Conservation (phyloP, 495 filamentous ascomycete species). For the Daldinia childiae region DNA sequence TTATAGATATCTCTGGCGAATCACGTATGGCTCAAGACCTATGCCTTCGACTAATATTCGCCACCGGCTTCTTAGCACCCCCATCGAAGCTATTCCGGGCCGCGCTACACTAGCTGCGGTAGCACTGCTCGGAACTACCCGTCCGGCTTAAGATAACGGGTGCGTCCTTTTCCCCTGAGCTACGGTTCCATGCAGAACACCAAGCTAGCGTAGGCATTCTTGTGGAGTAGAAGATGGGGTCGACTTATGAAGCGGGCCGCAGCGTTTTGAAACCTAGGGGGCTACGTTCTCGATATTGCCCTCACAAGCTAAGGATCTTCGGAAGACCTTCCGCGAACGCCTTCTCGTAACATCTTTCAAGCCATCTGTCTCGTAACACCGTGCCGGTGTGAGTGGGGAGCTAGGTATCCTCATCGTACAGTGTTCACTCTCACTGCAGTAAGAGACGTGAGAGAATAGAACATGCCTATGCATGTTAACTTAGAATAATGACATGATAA, state of each 20-base stretch:
- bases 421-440: conserved; percentile 6
- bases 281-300: conserved; percentile 16
- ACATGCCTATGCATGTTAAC: conserved; percentile 13
- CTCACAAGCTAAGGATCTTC: conserved; percentile 1
- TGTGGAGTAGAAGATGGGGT: conserved; percentile 26
- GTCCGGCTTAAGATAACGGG: conserved; percentile 21
- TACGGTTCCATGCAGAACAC: conserved; percentile 10
- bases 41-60: not conserved
- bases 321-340: conserved; percentile 14
- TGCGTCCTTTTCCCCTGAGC: conserved; percentile 13
- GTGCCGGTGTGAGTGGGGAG: conserved; percentile 20
- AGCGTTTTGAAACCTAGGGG: conserved; percentile 30
- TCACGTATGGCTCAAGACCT: not conserved
- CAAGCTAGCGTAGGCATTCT: conserved; percentile 14
- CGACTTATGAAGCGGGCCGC: conserved; percentile 19
- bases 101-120: conserved; percentile 10
- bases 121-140: conserved; percentile 3
- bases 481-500: conserved; percentile 3
- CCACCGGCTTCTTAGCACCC: not conserved
- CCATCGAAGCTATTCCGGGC: conserved; percentile 8
- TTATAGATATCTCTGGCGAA: conserved; percentile 10
- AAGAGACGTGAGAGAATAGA: conserved; percentile 7
- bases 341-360: conserved; percentile 9
- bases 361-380: conserved; percentile 12
- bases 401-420: conserved; percentile 14